Conservation (phyloP, 306 rosid genomes). For the Casuarina glauca region DNA sequence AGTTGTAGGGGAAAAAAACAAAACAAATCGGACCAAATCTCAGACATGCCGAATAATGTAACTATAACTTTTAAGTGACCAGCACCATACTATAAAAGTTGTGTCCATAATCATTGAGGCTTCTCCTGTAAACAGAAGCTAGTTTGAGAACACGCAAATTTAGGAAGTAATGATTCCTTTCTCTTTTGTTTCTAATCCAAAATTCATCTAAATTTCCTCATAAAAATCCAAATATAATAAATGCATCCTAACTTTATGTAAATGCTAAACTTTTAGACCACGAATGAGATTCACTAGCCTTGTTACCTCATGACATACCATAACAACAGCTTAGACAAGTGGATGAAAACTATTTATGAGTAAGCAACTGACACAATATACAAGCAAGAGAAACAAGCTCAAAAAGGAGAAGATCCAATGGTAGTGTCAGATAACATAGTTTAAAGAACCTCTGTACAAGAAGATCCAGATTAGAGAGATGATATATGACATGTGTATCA, state of each 20-base stretch:
- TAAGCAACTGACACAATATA: not conserved
- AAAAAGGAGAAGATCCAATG: not conserved
- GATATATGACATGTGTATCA: not conserved
- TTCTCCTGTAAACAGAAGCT: not conserved
- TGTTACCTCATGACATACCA: not conserved
- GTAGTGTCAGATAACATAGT: not conserved
- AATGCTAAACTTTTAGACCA: not conserved
- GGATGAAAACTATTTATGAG: not conserved
- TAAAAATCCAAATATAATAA: not conserved
- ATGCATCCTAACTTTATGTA: not conserved
- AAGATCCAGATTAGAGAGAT: not conserved
- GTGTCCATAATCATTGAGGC: not conserved
- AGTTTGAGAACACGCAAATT: not conserved
- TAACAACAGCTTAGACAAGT: not conserved
- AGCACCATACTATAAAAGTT: not conserved
- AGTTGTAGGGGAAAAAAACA: conserved; percentile 10
- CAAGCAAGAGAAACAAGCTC: not conserved
- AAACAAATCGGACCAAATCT: not conserved
- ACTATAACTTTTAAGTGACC: not conserved
- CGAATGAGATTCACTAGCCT: not conserved
- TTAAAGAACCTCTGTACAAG: not conserved
- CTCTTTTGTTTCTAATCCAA: not conserved
- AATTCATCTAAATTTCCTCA: not conserved
- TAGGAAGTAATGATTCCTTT: not conserved
- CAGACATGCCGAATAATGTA: conserved; percentile 1